Percentiles rank a stretch among this genome's conserved stretches.
Evolutionary conservation across 768 basidiomycete species (phyloP).

Genomic region (Auricularia auricula-judae): DNA sequence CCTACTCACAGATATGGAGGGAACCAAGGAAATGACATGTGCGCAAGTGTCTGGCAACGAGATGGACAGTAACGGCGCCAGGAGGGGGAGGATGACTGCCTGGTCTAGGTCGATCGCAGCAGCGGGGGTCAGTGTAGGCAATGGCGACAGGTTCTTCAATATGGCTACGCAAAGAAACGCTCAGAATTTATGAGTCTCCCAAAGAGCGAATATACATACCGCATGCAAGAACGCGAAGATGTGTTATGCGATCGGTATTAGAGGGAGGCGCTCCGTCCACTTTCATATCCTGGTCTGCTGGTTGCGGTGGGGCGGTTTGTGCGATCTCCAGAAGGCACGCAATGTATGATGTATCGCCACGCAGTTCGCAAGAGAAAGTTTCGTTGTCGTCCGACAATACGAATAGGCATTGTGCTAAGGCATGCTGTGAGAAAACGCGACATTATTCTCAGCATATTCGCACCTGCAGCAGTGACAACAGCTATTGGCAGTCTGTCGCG

Average conservation of each 20-base stretch:
- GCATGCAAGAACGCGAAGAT: conserved; percentile 56
- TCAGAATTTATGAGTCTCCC: not conserved
- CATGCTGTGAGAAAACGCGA: not conserved
- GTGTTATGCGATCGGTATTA: conserved; percentile 36
- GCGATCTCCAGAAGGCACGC: conserved; percentile 57
- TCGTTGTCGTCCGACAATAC: conserved; percentile 86
- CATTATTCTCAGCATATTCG: conserved; percentile 8
- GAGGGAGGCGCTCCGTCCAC: conserved; percentile 17
- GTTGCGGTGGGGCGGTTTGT: conserved; percentile 21
- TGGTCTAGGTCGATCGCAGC: conserved; percentile 59
- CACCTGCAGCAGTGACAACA: conserved; percentile 76
- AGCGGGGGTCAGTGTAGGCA: conserved; percentile 54
- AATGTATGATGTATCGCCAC: conserved; percentile 47
- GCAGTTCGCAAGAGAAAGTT: conserved; percentile 57
- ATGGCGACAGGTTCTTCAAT: conserved; percentile 62
- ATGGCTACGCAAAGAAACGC: conserved; percentile 38
- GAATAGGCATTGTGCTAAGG: conserved; percentile 79
- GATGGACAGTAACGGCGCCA: conserved; percentile 54
- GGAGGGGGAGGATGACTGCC: conserved; percentile 58
- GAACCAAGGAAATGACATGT: not conserved
- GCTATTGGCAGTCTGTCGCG: conserved; percentile 55
- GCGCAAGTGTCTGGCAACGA: conserved; percentile 33
- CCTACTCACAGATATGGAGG: conserved; percentile 33
- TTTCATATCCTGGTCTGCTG: conserved; percentile 24
- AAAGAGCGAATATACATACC: conserved; percentile 33